Evolutionary conservation across 768 basidiomycete genomes (phyloP), one percentile per base, ranked within the genome.

Genomic region (Serendipita sp.): DNA sequence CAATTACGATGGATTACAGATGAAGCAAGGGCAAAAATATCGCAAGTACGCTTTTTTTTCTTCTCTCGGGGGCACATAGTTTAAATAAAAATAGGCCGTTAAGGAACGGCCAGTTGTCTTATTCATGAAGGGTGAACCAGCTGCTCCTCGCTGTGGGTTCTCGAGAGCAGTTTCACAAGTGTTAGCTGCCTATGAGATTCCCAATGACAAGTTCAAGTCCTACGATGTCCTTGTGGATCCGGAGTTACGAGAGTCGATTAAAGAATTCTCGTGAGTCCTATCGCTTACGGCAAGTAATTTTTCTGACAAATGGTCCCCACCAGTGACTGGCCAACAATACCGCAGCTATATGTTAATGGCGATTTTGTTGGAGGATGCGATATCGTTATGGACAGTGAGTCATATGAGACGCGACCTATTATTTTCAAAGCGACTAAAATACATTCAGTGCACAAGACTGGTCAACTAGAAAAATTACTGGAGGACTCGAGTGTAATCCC

Each of bases 301-400:
- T 14, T 31, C 13, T 16, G 17, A 41, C 22, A 42, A 3, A 4
- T 22, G 3, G 42, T 13, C 26, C 53, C 4, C 11, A 4, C 14
- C 68, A 98, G 94, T 24, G 90, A 96, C 66, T 99, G 95, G 95
- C 95, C 95, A 14, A 99, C 95, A 20, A 85, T 99, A 66, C 95
- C 95, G 11, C 95, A 99, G 71, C 72, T 99, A 13, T 99, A 95
- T 69, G 79, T 98, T 38, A 84, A 89, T 61, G 95, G 94, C 3
- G 93, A 96, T 71, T 99, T 99, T 69, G 78, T 99, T 43, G 95
- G 95, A 33, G 96, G 95, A 61, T 96, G 94, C 72, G 95, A 99
- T 75, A 97, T 99, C 67, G 74, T 97, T 22, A 72, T 97, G 28
- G 81, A 83, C 66, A 96, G 91, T 93, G 69, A 75, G 91, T 83